Evolutionary conservation across 768 basidiomycete species (phyloP).

Genomic region (Mycena filopes): DNA sequence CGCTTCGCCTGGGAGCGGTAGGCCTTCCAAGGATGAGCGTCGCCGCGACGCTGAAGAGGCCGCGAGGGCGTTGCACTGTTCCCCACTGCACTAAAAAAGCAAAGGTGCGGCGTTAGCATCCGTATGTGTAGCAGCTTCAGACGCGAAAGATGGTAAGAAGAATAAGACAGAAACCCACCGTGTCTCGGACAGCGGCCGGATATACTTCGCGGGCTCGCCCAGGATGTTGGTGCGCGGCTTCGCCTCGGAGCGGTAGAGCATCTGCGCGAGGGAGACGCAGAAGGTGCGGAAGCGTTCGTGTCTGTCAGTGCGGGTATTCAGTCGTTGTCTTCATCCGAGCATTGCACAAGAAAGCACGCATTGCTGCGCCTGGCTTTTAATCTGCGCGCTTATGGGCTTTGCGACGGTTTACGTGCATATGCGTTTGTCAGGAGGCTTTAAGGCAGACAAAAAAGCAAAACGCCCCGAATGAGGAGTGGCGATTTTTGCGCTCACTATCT

Average conservation of each 20-base stretch:
- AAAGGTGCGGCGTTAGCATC: no score
- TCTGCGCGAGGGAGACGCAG: constrained; percentile 80
- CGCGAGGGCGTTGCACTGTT: constrained; percentile 85
- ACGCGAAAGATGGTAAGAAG: no score
- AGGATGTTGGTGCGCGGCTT: constrained; percentile 79
- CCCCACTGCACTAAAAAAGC: constrained; percentile 73
- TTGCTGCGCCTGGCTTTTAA: constrained; percentile 81
- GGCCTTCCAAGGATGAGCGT: constrained; percentile 79
- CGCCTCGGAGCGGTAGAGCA: constrained; percentile 79
- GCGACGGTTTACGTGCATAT: constrained; percentile 72
- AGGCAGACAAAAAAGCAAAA: constrained; percentile 37
- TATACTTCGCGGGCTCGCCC: constrained; percentile 76
- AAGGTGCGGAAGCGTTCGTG: constrained; percentile 77
- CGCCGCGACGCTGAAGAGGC: constrained; percentile 82
- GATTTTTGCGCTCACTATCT: constrained; percentile 80
- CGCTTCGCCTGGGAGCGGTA: constrained; percentile 79
- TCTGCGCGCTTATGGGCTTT: constrained; percentile 77
- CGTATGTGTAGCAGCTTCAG: no score
- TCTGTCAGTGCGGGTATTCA: constrained; percentile 45
- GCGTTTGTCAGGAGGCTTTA: not conserved
- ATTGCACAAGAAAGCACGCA: constrained; percentile 43
- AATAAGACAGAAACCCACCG: no score
- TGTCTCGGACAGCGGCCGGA: constrained; percentile 82
- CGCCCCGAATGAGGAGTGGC: constrained; percentile 81
- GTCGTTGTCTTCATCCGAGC: not conserved